A percentile compares a stretch with the other conserved stretches of the same genome.
Evolutionary conservation across 2,329 filamentous ascomycete species (phyloP).

Genomic region (Neofusicoccum kwambonambiense): DNA sequence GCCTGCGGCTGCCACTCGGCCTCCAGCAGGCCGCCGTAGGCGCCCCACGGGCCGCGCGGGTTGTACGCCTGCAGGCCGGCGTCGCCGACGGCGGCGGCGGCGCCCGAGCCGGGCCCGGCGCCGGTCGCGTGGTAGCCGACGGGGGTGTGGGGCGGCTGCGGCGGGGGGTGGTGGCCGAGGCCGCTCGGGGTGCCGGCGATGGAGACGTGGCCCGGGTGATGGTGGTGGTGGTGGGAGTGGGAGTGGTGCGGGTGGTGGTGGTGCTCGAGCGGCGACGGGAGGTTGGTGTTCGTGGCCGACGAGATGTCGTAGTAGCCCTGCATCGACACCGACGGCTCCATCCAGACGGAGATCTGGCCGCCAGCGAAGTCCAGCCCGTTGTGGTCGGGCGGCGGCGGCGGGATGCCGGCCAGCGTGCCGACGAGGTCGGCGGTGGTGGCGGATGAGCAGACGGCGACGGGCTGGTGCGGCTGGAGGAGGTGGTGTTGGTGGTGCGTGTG

Average conservation of each 20-base stretch:
- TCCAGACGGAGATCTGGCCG: slow-evolving; percentile 41
- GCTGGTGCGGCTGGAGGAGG: slow-evolving; percentile 36
- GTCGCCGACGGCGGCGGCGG: background rate
- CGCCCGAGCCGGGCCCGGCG: background rate
- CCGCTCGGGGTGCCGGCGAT: background rate
- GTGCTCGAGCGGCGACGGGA: slow-evolving; percentile 4
- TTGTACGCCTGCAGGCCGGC: background rate
- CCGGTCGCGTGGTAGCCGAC: background rate
- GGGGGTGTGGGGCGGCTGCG: slow-evolving; percentile 3
- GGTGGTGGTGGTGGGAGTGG: background rate
- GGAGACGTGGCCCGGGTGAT: background rate
- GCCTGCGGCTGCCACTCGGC: background rate
- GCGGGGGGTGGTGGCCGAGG: background rate
- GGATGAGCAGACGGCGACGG: slow-evolving; percentile 23
- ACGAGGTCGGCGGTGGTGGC: background rate
- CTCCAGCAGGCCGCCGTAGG: slow-evolving; percentile 3
- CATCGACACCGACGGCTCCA: slow-evolving; percentile 35
- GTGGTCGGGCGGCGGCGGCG: slow-evolving; percentile 20
- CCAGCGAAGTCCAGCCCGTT: slow-evolving; percentile 43
- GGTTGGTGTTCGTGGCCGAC: background rate
- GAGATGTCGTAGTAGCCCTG: slow-evolving; percentile 13
- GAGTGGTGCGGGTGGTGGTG: background rate
- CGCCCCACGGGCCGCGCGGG: slow-evolving; percentile 3
- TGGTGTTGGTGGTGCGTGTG: slow-evolving; percentile 22
- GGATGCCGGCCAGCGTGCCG: background rate